phyloP scores from a whole-genome alignment of 108 stramenopile genomes.

The Fragilaria radians region DNA sequence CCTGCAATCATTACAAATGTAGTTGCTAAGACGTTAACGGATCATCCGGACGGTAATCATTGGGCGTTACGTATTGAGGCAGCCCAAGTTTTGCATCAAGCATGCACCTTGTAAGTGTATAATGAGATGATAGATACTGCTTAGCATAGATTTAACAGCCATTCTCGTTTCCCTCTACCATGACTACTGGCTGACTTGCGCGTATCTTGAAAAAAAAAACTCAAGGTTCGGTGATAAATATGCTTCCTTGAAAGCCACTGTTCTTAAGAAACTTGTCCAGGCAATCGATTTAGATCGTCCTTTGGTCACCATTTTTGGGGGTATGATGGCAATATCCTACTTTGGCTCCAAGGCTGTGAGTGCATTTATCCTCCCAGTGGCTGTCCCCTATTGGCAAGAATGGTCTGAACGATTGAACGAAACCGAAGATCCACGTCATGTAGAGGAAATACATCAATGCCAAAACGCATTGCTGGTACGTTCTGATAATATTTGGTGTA shows the following conservation, averaged over 20 bases:
- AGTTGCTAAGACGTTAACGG: constrained; percentile 67
- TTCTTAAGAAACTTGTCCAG: constrained; percentile 50
- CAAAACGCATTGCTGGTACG: constrained; percentile 62
- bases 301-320: constrained; percentile 62
- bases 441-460: constrained; percentile 57
- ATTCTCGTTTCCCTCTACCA: background rate
- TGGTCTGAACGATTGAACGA: constrained; percentile 41
- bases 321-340: constrained; percentile 63
- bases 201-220: background rate
- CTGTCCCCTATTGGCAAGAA: constrained; percentile 51
- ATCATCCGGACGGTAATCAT: constrained; percentile 37
- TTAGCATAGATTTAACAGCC: background rate
- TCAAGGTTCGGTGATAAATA: constrained; percentile 64
- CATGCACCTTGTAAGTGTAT: constrained; percentile 47
- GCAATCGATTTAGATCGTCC: constrained; percentile 33
- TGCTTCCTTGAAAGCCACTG: constrained; percentile 59
- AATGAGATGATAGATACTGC: constrained; percentile 3
- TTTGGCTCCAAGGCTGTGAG: constrained; percentile 78
- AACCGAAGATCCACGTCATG: constrained; percentile 19
- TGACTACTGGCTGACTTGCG: background rate
- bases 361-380: constrained; percentile 71
- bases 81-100: constrained; percentile 45
- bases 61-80: constrained; percentile 69
- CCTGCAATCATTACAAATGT: constrained; percentile 70
- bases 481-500: constrained; percentile 16